These are phyloP conservation scores for Leishmania tropica DNA, from an alignment of 208 protist species.

Conservation along the genomic window DNA sequence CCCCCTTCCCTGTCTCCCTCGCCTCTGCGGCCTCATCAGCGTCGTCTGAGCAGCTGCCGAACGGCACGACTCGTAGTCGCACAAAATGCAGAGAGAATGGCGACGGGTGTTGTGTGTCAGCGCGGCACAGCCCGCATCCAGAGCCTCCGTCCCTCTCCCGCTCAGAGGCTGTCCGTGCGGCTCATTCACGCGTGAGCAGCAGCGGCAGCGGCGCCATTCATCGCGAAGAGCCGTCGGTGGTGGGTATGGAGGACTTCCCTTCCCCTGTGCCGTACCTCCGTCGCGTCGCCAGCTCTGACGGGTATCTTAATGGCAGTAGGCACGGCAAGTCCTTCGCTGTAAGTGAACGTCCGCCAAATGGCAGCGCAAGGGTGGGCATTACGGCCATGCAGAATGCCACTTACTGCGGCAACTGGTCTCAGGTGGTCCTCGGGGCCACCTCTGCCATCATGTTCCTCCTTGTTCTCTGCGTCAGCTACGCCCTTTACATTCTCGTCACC, in stretches of 20 bases:
- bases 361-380: neutral
- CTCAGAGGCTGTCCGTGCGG: neutral
- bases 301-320: neutral
- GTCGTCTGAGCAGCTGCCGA: neutral
- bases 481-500: slow-evolving; percentile 47
- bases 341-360: neutral
- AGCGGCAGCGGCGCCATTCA: neutral
- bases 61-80: neutral
- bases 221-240: slow-evolving; percentile 9
- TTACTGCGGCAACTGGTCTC: slow-evolving; percentile 46
- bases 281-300: neutral
- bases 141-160: neutral
- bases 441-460: slow-evolving; percentile 59
- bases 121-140: neutral
- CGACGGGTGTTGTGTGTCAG: neutral
- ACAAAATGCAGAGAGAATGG: neutral
- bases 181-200: neutral
- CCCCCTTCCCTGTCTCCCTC: neutral
- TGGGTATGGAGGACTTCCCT: neutral
- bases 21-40: neutral
- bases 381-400: neutral
- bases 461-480: slow-evolving; percentile 41
- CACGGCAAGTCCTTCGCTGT: neutral
- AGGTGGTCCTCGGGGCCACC: slow-evolving; percentile 53
- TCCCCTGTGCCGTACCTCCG: neutral